Evolutionary conservation across 2,329 filamentous ascomycete species (phyloP).

Genomic region (Trichoderma endophyticum): DNA sequence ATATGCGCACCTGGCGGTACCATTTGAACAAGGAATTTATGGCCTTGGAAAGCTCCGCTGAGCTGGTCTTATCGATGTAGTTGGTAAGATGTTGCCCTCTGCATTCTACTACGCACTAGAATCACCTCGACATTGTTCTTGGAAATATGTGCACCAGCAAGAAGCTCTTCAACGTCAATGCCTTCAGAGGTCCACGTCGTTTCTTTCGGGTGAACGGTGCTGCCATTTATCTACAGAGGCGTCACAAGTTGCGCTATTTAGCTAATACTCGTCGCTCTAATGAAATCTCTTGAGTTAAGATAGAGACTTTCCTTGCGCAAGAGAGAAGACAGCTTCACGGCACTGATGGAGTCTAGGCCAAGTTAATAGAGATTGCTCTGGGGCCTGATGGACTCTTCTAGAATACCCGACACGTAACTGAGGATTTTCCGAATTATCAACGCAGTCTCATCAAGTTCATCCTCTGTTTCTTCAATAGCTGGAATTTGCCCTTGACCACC

Average conservation of each 20-base stretch:
- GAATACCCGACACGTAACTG: constrained; percentile 58
- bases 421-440: constrained; percentile 46
- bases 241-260: constrained; percentile 53
- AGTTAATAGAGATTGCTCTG: constrained; percentile 73
- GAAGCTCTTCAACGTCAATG: constrained; percentile 40
- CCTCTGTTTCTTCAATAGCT: neutral
- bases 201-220: neutral
- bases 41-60: constrained; percentile 21
- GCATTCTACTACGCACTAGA: constrained; percentile 70
- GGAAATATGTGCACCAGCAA: constrained; percentile 41
- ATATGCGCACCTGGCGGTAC: neutral
- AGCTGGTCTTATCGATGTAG: constrained; percentile 13
- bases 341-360: constrained; percentile 86
- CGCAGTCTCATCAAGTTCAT: constrained; percentile 36
- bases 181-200: constrained; percentile 32
- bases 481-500: no score
- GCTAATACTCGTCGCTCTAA: constrained; percentile 61
- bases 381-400: constrained; percentile 56
- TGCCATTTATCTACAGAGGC: neutral
- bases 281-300: constrained; percentile 67
- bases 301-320: constrained; percentile 61
- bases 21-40: constrained; percentile 22
- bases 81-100: constrained; percentile 57
- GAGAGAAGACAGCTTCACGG: constrained; percentile 76
- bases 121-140: constrained; percentile 49